Conservation (phyloP, 2,329 filamentous ascomycete genomes). For the Trichoderma harzianum region DNA sequence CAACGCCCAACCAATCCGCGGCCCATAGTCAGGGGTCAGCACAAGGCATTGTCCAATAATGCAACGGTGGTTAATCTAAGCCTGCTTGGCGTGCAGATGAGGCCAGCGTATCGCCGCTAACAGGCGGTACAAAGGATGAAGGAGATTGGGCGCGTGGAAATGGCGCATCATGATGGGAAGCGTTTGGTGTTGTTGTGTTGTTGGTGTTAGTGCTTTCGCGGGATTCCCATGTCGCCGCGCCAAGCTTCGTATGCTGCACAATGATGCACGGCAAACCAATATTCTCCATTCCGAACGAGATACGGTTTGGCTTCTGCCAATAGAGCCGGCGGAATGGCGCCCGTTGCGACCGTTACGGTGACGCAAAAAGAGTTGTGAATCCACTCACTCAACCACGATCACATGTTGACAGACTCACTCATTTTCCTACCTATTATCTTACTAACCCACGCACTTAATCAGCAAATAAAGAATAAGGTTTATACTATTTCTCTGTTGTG, state of each 20-base stretch:
- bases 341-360: neutral
- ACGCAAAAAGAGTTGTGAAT: neutral
- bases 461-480: neutral
- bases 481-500: neutral
- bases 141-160: neutral
- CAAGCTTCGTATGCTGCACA: slow-evolving; percentile 15
- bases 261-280: neutral
- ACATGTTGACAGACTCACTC: neutral
- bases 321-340: neutral
- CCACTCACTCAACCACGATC: neutral
- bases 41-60: slow-evolving; percentile 1
- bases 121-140: neutral
- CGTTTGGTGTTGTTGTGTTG: neutral
- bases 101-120: neutral
- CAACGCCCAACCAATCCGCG: slow-evolving; percentile 2
- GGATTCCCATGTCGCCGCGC: neutral
- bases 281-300: neutral
- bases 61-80: slow-evolving; percentile 5
- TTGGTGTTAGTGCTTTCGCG: neutral
- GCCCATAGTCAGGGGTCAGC: slow-evolving; percentile 1
- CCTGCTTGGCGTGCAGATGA: slow-evolving; percentile 6
- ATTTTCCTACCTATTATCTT: neutral
- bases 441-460: neutral
- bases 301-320: neutral
- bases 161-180: neutral